Conservation (phyloP, 805 yeast genomes). For the Myxozyma monticola region DNA sequence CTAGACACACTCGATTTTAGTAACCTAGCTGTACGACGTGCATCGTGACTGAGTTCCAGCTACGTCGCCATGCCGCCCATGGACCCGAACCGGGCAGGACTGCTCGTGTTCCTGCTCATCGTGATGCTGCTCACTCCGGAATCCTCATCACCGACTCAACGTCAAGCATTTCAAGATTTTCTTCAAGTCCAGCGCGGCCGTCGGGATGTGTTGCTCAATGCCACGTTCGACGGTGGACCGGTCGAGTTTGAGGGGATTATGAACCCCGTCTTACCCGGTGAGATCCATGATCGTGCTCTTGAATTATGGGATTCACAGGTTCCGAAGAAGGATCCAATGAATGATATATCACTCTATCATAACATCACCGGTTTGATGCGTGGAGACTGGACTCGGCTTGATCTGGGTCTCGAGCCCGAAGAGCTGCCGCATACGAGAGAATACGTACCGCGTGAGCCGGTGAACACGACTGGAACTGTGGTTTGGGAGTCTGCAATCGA, state of each 20-base stretch:
- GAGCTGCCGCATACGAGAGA: constrained; percentile 21
- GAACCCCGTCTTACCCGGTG: constrained; percentile 57
- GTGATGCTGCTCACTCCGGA: constrained; percentile 30
- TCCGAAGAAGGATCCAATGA: constrained; percentile 25
- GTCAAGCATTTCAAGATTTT: constrained; percentile 26
- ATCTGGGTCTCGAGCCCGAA: constrained; percentile 21
- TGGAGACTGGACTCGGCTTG: constrained; percentile 20
- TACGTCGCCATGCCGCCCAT: constrained; percentile 15
- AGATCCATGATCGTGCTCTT: constrained; percentile 50
- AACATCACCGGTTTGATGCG: constrained; percentile 28
- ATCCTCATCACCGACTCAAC: constrained; percentile 25
- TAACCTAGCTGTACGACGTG: too few species aligned
- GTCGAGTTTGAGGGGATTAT: constrained; percentile 26
- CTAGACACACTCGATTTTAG: too few species aligned
- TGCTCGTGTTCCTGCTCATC: constrained; percentile 27
- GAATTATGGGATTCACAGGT: constrained; percentile 50
- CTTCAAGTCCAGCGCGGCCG: constrained; percentile 18
- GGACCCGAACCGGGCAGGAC: constrained; percentile 28
- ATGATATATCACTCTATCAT: constrained; percentile 22
- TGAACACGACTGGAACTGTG: constrained; percentile 8
- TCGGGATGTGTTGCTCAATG: constrained; percentile 22
- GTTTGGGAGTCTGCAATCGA: constrained; percentile 31
- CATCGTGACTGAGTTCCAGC: too few species aligned
- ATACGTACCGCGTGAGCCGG: background rate
- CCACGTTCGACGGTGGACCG: constrained; percentile 27